These are phyloP conservation scores for Colletotrichum sublineola DNA, from an alignment of 2,329 filamentous ascomycete genomes.

Conservation along the genomic window DNA sequence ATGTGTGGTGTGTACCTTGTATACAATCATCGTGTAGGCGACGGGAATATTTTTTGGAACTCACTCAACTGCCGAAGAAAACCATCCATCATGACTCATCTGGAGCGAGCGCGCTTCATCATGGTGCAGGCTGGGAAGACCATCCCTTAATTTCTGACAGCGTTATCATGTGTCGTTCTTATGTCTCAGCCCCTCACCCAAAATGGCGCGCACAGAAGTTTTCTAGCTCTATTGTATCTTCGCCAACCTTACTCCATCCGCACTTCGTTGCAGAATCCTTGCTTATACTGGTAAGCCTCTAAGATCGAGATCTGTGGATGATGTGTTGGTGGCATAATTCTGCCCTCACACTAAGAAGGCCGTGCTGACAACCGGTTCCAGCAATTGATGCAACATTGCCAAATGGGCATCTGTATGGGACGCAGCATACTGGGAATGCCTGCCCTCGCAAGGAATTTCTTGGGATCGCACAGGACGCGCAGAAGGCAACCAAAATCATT, in stretches of 20 bases:
- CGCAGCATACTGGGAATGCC: fast-evolving
- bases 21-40: background rate
- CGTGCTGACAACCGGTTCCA: too few species aligned
- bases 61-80: background rate
- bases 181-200: background rate
- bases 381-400: background rate
- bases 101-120: background rate
- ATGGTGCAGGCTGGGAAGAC: background rate
- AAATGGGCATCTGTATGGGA: background rate
- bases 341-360: too few species aligned
- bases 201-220: background rate
- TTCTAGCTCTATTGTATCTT: background rate
- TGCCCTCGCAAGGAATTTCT: background rate
- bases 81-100: background rate
- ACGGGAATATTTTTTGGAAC: background rate
- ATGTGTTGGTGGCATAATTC: background rate
- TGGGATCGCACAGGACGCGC: too few species aligned
- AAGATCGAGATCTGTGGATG: background rate
- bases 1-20: background rate
- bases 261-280: background rate
- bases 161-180: background rate
- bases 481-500: background rate
- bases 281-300: background rate
- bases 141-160: background rate
- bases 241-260: background rate